phyloP scores from a whole-genome alignment of 371 early-diverging fungal genomes.

The Rhizopus microsporus region DNA sequence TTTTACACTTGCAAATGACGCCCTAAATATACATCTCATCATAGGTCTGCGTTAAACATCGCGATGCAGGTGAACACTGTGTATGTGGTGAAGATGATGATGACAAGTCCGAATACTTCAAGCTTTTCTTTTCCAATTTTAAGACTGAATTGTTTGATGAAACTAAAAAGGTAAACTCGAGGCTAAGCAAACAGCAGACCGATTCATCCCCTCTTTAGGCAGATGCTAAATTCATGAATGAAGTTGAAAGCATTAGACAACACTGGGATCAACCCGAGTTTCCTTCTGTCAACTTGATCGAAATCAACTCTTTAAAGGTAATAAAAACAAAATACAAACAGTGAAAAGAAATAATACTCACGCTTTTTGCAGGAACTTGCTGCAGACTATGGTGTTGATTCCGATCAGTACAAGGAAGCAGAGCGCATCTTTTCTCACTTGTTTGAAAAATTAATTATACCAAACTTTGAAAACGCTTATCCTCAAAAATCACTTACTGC shows the following conservation, averaged over 20 bases:
- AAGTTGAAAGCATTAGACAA: constrained; percentile 12
- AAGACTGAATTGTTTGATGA: constrained; percentile 11
- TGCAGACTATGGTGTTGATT: constrained; percentile 35
- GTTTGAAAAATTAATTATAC: constrained; percentile 31
- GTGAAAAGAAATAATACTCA: background rate
- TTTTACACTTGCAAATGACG: background rate
- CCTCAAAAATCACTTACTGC: constrained; percentile 16
- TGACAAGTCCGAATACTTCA: background rate
- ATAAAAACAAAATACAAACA: background rate
- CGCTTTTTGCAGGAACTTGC: constrained; percentile 19
- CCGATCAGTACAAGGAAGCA: constrained; percentile 37
- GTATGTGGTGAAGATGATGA: background rate
- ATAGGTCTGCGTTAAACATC: constrained; percentile 4
- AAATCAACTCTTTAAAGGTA: constrained; percentile 26
- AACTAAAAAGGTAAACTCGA: constrained; percentile 6
- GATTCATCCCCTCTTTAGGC: background rate
- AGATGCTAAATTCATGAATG: constrained; percentile 15
- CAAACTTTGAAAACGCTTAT: constrained; percentile 17
- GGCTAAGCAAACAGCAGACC: background rate
- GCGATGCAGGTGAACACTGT: background rate
- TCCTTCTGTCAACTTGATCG: constrained; percentile 13
- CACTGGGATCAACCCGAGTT: background rate
- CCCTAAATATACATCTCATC: background rate
- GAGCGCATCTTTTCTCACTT: constrained; percentile 28
- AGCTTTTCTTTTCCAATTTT: constrained; percentile 4